Evolutionary conservation across 1,139 yeast genomes (phyloP).

Genomic region (Zygosaccharomyces sapae): DNA sequence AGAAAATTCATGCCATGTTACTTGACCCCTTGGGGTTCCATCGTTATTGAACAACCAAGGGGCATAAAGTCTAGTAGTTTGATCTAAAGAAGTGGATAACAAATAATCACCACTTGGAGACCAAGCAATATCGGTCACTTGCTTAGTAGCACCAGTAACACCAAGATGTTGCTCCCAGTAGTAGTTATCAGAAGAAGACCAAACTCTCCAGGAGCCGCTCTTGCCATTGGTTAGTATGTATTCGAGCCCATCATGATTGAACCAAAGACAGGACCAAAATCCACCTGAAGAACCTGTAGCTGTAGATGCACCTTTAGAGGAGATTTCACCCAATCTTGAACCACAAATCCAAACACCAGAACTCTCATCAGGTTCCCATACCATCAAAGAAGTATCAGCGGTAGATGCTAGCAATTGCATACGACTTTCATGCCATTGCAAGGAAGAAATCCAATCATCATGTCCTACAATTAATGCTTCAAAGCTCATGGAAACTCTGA

Average conservation of each 20-base stretch:
- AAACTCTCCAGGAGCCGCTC: slow-evolving; percentile 87
- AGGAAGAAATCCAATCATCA: slow-evolving; percentile 92
- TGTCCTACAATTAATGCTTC: slow-evolving; percentile 97
- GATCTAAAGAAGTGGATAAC: slow-evolving; percentile 78
- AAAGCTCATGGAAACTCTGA: slow-evolving; percentile 57
- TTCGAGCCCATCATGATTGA: slow-evolving; percentile 43
- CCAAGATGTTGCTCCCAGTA: slow-evolving; percentile 57
- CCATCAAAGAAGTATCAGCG: slow-evolving; percentile 89
- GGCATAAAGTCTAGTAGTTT: slow-evolving; percentile 82
- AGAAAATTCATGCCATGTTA: slow-evolving; percentile 83
- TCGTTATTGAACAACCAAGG: slow-evolving; percentile 46
- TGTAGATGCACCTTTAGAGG: slow-evolving; percentile 94
- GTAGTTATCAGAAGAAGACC: slow-evolving; percentile 44
- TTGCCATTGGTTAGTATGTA: slow-evolving; percentile 76
- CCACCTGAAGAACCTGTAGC: slow-evolving; percentile 99
- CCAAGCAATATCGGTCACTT: slow-evolving; percentile 82
- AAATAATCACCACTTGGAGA: slow-evolving; percentile 61
- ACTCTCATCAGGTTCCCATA: slow-evolving; percentile 87
- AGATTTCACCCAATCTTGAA: slow-evolving; percentile 80
- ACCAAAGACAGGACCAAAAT: slow-evolving; percentile 89
- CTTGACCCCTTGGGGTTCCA: slow-evolving; percentile 30
- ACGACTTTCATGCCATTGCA: slow-evolving; percentile 71
- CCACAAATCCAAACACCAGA: slow-evolving; percentile 91
- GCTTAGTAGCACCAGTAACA: slow-evolving; percentile 70
- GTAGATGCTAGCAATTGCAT: slow-evolving; percentile 73